These are phyloP conservation scores for Mucor ambiguus DNA, from an alignment of 371 early-diverging fungal species.

Conservation along the genomic window DNA sequence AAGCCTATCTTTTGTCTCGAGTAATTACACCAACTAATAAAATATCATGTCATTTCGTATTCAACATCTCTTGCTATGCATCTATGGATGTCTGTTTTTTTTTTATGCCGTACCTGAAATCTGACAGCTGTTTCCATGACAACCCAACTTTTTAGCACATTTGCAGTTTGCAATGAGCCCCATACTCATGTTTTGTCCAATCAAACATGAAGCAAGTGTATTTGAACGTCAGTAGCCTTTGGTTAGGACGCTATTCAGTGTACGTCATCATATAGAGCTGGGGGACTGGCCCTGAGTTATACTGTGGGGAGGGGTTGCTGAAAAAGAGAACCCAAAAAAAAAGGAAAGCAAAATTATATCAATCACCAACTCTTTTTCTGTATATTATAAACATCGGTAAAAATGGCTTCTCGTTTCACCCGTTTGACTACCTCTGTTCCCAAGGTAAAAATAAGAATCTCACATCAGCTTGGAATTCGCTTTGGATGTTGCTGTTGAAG, in stretches of 20 bases:
- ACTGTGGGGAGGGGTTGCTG: constrained; percentile 10
- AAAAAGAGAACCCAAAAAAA: constrained; percentile 8
- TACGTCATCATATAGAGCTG: constrained; percentile 6
- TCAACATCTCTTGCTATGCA: neutral
- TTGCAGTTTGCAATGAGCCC: neutral
- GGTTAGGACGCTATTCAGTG: neutral
- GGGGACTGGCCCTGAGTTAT: constrained; percentile 8
- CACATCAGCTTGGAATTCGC: neutral
- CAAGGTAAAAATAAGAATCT: constrained; percentile 33
- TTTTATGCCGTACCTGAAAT: neutral
- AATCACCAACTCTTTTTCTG: constrained; percentile 14
- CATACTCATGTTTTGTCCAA: neutral
- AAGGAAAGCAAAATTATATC: constrained; percentile 8
- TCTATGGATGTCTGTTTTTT: neutral
- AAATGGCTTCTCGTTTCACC: constrained; percentile 53
- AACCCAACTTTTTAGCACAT: neutral
- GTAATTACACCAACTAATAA: neutral
- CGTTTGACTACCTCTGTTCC: constrained; percentile 51
- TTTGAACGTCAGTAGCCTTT: neutral
- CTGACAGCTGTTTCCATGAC: neutral
- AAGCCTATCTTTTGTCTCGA: neutral
- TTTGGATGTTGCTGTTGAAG: neutral
- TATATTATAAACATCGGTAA: constrained; percentile 18
- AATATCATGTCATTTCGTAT: neutral
- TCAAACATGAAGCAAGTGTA: neutral